Conservation (phyloP, 352 stramenopile genomes). For the Pythium phragmiticola region DNA sequence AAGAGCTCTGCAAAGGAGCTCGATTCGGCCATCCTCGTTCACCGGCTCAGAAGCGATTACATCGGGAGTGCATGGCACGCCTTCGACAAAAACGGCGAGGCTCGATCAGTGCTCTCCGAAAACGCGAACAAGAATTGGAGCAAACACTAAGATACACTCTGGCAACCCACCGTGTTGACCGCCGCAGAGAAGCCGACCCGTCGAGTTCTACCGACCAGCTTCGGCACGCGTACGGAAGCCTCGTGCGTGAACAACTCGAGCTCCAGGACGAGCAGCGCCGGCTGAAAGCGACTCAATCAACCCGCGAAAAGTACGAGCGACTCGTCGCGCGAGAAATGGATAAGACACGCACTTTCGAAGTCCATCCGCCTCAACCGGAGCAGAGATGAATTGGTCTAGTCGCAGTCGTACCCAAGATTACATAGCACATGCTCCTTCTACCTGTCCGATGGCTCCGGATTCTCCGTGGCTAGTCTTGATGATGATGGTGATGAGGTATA, state of each 20-base stretch:
- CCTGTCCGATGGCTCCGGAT: no score
- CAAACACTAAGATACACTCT: not conserved
- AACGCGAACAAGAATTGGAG: not conserved
- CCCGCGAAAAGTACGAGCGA: no score
- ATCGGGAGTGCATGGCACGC: not conserved
- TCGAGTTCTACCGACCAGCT: not conserved
- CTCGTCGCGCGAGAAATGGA: no score
- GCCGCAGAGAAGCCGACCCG: not conserved
- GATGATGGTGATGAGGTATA: no score
- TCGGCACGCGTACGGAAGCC: not conserved
- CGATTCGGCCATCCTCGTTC: not conserved
- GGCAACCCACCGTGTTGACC: not conserved
- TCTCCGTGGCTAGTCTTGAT: no score
- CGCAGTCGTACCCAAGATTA: no score
- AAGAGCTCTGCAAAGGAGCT: not conserved
- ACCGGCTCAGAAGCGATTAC: not conserved
- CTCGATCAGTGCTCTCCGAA: not conserved
- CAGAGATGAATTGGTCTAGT: no score
- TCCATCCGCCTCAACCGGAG: no score
- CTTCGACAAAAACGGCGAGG: not conserved
- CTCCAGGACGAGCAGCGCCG: not conserved
- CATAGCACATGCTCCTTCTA: no score
- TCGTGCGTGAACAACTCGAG: not conserved
- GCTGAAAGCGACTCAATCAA: no score
- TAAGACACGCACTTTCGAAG: no score